Evolutionary conservation across 2,329 filamentous ascomycete species (phyloP), one percentile per base, ranked within the genome.

Genomic region (Cercospora sp.): DNA sequence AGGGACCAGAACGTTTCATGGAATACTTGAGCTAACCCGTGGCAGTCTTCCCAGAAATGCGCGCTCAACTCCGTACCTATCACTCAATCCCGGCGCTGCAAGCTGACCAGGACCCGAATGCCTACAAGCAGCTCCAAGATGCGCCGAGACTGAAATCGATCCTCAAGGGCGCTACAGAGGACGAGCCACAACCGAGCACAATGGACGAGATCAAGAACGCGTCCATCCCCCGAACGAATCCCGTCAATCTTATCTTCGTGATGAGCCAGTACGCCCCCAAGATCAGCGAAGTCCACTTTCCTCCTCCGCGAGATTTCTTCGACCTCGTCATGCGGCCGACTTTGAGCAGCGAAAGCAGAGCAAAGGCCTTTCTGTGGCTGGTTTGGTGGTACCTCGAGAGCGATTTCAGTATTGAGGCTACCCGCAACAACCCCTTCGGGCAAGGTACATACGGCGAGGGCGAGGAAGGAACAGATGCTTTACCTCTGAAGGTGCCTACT

Each of bases 301-400:
- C 91, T 10, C 86, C 89, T 5, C 88, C 89, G 0, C 87, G 90
- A 72, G 95, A 99, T 79, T 98, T 99, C 79, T 96, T 97, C 79
- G 95, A 99, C 75, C 86, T 99, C 16, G 90, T 99, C 74, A 98
- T 98, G 94, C 90, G 92, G 76, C 90, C 90, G 1, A 90, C 91
- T 26, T 86, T 93, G 69, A 92, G 90, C 66, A 98, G 94, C 79
- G 82, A 85, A 72, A 96, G 92, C 69, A 88, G 95, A 70, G 94
- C 95, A 0, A 89, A 84, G 55, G 94, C 94, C 0, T 99, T 99
- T 74, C 82, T 99, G 20, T 99, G 95, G 95, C 84, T 99, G 70
- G 96, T 99, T 89, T 99, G 95, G 95, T 97, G 95, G 84, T 98
- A 99, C 77, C 86, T 99, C 18, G 95, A 99, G 79, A 97, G 94